These are phyloP conservation scores for Gracilariopsis chorda DNA, from an alignment of 23 red algal species.

Conservation along the genomic window DNA sequence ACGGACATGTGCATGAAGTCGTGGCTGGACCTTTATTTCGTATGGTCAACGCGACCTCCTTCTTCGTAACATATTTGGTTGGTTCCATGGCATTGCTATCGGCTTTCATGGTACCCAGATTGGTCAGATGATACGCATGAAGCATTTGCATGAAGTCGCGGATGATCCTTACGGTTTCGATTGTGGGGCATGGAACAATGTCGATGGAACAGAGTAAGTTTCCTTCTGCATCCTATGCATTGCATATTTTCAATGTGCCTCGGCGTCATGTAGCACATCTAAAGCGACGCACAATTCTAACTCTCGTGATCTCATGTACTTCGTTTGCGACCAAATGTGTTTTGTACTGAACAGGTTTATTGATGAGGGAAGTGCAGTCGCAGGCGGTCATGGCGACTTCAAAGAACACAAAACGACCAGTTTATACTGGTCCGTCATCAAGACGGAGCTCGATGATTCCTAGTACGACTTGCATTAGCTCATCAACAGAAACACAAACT, in stretches of 20 bases:
- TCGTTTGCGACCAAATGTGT: too few relatives aligned
- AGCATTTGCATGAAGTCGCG: not conserved
- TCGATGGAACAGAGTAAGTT: conserved; percentile 66
- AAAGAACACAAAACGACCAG: conserved; percentile 66
- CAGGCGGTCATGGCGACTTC: conserved; percentile 58
- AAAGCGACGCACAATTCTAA: not conserved
- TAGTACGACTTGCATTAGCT: conserved; percentile 26
- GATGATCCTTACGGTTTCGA: conserved; percentile 31
- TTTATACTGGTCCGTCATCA: conserved; percentile 51
- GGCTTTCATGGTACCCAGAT: not conserved
- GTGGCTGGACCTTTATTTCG: conserved; percentile 40
- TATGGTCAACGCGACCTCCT: conserved; percentile 29
- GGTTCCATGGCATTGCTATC: conserved; percentile 46
- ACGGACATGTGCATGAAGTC: not conserved
- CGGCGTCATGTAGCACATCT: too few relatives aligned
- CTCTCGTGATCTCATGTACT: not conserved
- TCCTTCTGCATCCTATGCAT: too few relatives aligned
- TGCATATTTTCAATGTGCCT: too few relatives aligned
- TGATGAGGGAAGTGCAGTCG: conserved; percentile 49
- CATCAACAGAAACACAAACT: too few relatives aligned
- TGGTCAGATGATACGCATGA: not conserved
- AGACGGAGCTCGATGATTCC: conserved; percentile 24
- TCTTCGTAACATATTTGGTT: conserved; percentile 38
- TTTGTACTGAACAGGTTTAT: conserved; percentile 53
- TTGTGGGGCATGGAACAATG: conserved; percentile 37